Percentiles rank a stretch among this genome's conserved stretches.
Conservation (phyloP, 805 yeast genomes). For the Candida ficus region DNA sequence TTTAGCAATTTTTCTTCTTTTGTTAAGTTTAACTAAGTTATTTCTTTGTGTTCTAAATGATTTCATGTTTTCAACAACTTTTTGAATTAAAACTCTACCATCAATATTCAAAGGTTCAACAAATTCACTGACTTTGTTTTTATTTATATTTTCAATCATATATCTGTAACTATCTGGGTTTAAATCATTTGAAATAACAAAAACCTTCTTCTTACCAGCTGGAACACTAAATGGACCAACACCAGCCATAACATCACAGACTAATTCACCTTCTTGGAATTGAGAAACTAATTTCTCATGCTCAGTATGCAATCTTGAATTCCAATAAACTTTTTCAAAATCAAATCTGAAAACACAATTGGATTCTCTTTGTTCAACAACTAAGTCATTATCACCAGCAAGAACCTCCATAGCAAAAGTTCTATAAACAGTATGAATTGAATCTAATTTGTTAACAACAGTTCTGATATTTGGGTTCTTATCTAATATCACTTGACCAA, state of each 20-base stretch:
- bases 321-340: conserved; percentile 95
- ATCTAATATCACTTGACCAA: conserved; percentile 88
- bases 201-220: conserved; percentile 76
- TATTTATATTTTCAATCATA: conserved; percentile 54
- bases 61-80: conserved; percentile 48
- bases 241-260: conserved; percentile 96
- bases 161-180: conserved; percentile 82
- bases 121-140: conserved; percentile 56
- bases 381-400: conserved; percentile 74
- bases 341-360: conserved; percentile 80
- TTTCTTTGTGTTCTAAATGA: conserved; percentile 39
- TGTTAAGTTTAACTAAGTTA: conserved; percentile 33
- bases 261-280: conserved; percentile 63
- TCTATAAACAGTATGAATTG: conserved; percentile 82
- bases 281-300: conserved; percentile 71
- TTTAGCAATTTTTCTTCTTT: conserved; percentile 30
- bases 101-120: conserved; percentile 68
- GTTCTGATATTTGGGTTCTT: conserved; percentile 70
- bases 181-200: conserved; percentile 88
- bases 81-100: conserved; percentile 73
- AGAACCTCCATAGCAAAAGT: conserved; percentile 92
- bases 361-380: conserved; percentile 83
- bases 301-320: conserved; percentile 89
- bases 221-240: conserved; percentile 98
- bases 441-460: conserved; percentile 86